A percentile compares a stretch with the other conserved stretches of the same genome.
These are phyloP conservation scores for Suhomyces maxii DNA, from an alignment of 1,139 yeast species.

Conservation along the genomic window DNA sequence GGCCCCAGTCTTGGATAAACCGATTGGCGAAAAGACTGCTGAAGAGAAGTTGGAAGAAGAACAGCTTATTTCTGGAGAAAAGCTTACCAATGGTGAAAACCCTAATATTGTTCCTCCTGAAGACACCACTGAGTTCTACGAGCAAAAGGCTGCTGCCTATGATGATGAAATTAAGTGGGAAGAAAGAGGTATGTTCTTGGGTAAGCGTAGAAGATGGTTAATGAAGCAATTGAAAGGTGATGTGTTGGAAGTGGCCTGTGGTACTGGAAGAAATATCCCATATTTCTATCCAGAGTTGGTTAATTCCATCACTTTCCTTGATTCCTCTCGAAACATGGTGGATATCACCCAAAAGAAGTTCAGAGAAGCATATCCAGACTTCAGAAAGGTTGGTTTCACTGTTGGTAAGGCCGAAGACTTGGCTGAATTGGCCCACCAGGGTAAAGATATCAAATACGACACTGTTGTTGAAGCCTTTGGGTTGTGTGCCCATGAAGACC, in stretches of 20 bases:
- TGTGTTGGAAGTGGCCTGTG: constrained; percentile 91
- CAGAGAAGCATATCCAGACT: constrained; percentile 62
- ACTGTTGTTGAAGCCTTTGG: constrained; percentile 95
- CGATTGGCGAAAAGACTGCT: constrained; percentile 13
- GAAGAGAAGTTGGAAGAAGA: constrained; percentile 17
- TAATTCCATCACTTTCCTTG: constrained; percentile 78
- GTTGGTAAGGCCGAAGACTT: constrained; percentile 92
- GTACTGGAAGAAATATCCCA: constrained; percentile 90
- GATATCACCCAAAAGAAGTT: constrained; percentile 78
- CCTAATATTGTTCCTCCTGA: constrained; percentile 59
- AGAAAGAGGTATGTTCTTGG: constrained; percentile 79
- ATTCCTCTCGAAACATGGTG: constrained; percentile 83
- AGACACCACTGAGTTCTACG: constrained; percentile 85
- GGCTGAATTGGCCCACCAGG: constrained; percentile 48
- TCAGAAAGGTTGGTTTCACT: constrained; percentile 75
- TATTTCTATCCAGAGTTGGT: constrained; percentile 63
- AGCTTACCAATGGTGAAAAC: constrained; percentile 30
- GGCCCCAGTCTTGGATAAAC: constrained; percentile 30
- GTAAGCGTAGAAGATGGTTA: constrained; percentile 79
- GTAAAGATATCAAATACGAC: constrained; percentile 63
- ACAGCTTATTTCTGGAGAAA: constrained; percentile 6
- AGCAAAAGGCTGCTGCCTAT: constrained; percentile 73
- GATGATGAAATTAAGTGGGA: constrained; percentile 85
- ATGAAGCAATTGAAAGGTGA: constrained; percentile 82
- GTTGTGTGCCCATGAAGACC: constrained; percentile 92